Evolutionary conservation across 441 rosid genomes (phyloP), one percentile per base, ranked within the genome.

Genomic region (Pelargonium cotyledonis): DNA sequence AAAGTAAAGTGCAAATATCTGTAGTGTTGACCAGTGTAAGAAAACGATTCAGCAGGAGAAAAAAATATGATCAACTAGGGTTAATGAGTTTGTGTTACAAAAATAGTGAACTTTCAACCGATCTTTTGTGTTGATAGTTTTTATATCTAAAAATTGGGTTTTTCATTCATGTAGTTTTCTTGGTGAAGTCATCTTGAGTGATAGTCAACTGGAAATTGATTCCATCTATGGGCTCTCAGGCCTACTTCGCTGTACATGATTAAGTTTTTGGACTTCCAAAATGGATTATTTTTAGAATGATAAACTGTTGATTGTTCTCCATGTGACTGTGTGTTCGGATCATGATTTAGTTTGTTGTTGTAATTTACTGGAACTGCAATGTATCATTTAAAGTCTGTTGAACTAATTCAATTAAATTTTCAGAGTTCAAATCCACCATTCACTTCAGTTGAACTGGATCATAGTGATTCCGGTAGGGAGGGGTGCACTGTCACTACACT

Each of bases 351-450:
- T 57, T 57, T 16, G 16, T 57, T 57, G 29, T 57, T 57, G 29
- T 57, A 57, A 18, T 57, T 57, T 57, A 8, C 63, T 19, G 63
- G 63, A 57, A 57, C 29, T 19, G 23, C 29, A 57, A 57, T 19
- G 63, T 57, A 57, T 21, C 38, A 67, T 78, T 70, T n/a, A 11
- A 51, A 57, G 23, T 15, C 35, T 62, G 23, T 71, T 75, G 70
- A 72, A 68, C 82, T 80, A 73, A 77, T 70, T 63, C 43, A 29
- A 47, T 6, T 31, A 73, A 70, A 65, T 73, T 89, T 79, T 75
- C 92, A 91, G 99, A 95, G 97, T 86, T 95, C 99, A 65, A 90
- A 95, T 81, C 99, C 98, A 0, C 99, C 98, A n/a, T 95, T 92
- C 82, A 92, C 99, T 12, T 95, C 98, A 53, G 90, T 95, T 76